Base-by-base conservation (phyloP, 2,329 filamentous ascomycete species). In the Aspergillus sp. region DNA sequence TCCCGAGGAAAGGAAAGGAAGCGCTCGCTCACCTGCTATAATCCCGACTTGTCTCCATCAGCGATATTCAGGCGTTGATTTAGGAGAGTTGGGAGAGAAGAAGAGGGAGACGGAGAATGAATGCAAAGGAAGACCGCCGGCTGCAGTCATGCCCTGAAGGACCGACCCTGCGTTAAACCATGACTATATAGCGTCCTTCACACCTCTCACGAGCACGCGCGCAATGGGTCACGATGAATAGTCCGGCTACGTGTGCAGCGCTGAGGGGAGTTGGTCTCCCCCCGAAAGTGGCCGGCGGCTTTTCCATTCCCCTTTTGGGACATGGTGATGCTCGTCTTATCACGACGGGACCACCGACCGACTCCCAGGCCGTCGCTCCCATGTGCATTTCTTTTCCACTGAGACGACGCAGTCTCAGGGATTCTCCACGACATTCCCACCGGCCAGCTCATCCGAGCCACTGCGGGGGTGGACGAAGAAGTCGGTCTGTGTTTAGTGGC, bases 201-300 rank as follows among this genome's bases (percentile, higher is more conserved):
- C 44, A 25, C 40, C 14, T 34, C n/a, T 42, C 46, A 43, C 52
- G 23, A 45, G 17, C 41, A 25, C 46, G 57, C 55, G 55, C 55
- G 57, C 58, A 58, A 56, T 60, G 57, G 58, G 55, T 59, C 49
- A 52, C 40, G 48, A 51, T 59, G 57, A 55, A 55, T 21, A 20
- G 34, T 3, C 49, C 59, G 66, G 49, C 67, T 68, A 71, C 68
- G 68, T 71, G 68, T 64, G 65, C 67, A 61, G 55, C 46, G 46
- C 56, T 68, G 63, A 70, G 62, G 65, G 65, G 65, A 58, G 56
- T 55, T 51, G 16, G 16, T 23, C 31, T 7, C 19, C 25, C 25
- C 47, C 29, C 44, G 34, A 29, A 42, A 52, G 57, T 58, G 58
- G 57, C 58, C 57, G 54, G 57, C 54, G 57, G 49, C 51, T 44